Base-by-base conservation (phyloP, 176 grass and related monocot genomes). In the Puccinellia tenuiflora region DNA sequence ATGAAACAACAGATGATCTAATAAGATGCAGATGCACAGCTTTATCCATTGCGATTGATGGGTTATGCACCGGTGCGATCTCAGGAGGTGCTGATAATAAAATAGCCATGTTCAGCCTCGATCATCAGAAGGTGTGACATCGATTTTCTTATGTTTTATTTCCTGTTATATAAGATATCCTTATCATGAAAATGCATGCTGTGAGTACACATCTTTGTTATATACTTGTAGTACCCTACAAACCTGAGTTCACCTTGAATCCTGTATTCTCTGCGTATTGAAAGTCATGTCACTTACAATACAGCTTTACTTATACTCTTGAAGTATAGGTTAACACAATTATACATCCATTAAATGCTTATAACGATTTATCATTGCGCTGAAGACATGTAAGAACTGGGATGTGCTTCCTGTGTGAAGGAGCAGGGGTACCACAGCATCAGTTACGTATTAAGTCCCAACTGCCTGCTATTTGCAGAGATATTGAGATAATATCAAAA, bases 11-110 rank as follows among this genome's bases (percentile, higher is more conserved):
- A 22, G 67, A 80, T 38, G 59, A 80, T 83, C 68, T 89, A 70
- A 92, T 59, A 59, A 63, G 33, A 71, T 79, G n/a, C 63, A 38
- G 50, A 69, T 81, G 28, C 93, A 73, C 90, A 98, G 96, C 94
- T 93, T 84, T 98, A 87, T 95, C 96, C 26, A 82, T 98, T 86
- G 82, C 90, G 77, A 71, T 93, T 77, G 92, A 98, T 93, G 90
- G 89, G 25, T 82, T 77, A 83, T 95, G 90, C 88, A 82, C 82
- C 40, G 96, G 96, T 69, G 96, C 92, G 48, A 93, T 98, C 73
- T 98, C 90, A 86, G 96, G 96, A 88, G 88, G 89, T 18, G 96
- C 92, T 82, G 96, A 98, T 88, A 84, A 78, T 84, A 95, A 95
- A 90, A 81, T 98, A 88, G 29, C 91, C 54, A 81, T 93, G 68